Base-by-base conservation (phyloP, 2,329 filamentous ascomycete genomes). In the Epichloe typhina region DNA sequence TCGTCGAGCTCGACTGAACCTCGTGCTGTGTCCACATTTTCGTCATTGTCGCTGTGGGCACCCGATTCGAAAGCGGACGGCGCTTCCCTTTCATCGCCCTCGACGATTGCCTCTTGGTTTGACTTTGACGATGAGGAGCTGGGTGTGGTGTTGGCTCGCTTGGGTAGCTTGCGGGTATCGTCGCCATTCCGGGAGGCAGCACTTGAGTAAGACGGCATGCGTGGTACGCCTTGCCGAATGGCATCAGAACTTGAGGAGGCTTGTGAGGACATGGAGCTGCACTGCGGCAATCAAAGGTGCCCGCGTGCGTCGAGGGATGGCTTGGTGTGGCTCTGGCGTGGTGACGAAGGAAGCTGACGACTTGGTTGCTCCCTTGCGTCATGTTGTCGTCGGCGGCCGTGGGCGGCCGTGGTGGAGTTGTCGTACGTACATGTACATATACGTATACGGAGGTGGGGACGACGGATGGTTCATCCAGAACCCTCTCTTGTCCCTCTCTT, bases 1-100 rank as follows among this genome's bases (percentile, higher is more conserved):
- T 95, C 86, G 59, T 95, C 88, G 55, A 93, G 83, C 52, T 87
- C 83, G 55, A 87, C 78, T 3, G 85, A 81, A 21, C 72, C 69
- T 52, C 77, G 65, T 0, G 72, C 71, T 2, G 66, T 59, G 54
- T 80, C 76, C 5, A 67, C 53, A 26, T 65, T 58, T 49, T 78
- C 72, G 23, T 78, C 74, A 36, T 63, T 63, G 35, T 70, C 66
- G 17, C 66, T 66, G 33, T 66, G 58, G 6, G 66, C 61, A 35
- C 67, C 64, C 4, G 68, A 70, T 53, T 79, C 76, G 58, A 79
- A 80, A 6, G 73, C 67, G 59, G 76, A 74, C 7, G 67, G 66
- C 26, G 60, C 64, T 51, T 66, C 59, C 36, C 57, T 52, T n/a
- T 66, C 60, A 31, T 61, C 57, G 5, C 60, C 58, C 51, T 51